These are phyloP conservation scores for Phialocephala subalpina DNA, from an alignment of 2,329 filamentous ascomycete species.

Conservation along the genomic window DNA sequence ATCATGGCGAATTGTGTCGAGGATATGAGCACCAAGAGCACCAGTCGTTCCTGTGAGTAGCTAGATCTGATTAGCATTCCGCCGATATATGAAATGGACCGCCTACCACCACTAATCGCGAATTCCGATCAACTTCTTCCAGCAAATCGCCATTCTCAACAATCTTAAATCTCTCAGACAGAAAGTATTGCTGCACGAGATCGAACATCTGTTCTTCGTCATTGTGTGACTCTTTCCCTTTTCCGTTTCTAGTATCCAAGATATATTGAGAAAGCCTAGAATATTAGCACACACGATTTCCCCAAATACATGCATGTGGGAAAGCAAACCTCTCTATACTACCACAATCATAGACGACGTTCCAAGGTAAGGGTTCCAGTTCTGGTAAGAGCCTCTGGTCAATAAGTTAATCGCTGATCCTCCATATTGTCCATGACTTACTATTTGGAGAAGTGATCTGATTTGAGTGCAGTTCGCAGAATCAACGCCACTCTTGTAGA, in stretches of 20 bases:
- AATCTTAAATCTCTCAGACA: slow-evolving; percentile 36
- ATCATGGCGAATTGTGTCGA: slow-evolving; percentile 52
- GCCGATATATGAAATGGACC: not conserved
- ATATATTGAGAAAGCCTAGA: slow-evolving; percentile 40
- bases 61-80: slow-evolving; percentile 12
- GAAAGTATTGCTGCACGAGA: slow-evolving; percentile 54
- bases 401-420: not conserved
- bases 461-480: slow-evolving; percentile 48
- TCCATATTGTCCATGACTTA: slow-evolving; percentile 3
- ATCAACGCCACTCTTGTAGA: slow-evolving; percentile 67
- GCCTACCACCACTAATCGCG: not conserved
- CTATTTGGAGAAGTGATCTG: slow-evolving; percentile 26
- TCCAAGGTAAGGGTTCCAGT: slow-evolving; percentile 57
- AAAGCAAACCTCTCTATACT: slow-evolving; percentile 49
- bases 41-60: slow-evolving; percentile 60
- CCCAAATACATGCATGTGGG: slow-evolving; percentile 3
- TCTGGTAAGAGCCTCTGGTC: slow-evolving; percentile 45
- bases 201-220: slow-evolving; percentile 49
- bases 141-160: not conserved
- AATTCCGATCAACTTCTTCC: not conserved
- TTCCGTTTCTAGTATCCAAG: slow-evolving; percentile 43
- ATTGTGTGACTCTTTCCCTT: slow-evolving; percentile 30
- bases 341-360: slow-evolving; percentile 66
- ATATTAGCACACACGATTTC: not conserved
- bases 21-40: slow-evolving; percentile 58